phyloP scores from a whole-genome alignment of 2,329 filamentous ascomycete species.

The Colletotrichum caudatum region DNA sequence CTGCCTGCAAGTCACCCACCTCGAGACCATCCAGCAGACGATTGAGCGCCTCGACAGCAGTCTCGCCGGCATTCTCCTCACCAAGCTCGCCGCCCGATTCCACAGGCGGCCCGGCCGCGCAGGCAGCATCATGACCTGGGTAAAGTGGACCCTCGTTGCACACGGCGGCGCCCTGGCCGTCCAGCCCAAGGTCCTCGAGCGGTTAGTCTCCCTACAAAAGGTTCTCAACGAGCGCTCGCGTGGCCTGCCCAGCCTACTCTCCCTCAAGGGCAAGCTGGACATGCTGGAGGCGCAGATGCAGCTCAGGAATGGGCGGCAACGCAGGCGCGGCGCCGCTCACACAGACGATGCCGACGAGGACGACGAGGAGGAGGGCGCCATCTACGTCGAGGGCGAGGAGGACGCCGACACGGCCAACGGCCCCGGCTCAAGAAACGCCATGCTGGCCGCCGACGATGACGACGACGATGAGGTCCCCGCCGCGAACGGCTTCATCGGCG shows the following conservation, averaged over 20 bases:
- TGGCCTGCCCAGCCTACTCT: conserved; percentile 83
- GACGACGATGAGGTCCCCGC: conserved; percentile 69
- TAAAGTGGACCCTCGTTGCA: conserved; percentile 92
- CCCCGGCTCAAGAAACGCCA: conserved; percentile 52
- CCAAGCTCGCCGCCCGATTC: conserved; percentile 87
- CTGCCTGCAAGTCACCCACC: conserved; percentile 85
- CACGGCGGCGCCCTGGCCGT: conserved; percentile 92
- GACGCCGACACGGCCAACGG: conserved; percentile 48
- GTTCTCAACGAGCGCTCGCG: conserved; percentile 89
- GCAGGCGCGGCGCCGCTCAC: conserved; percentile 49
- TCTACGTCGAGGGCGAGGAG: conserved; percentile 88
- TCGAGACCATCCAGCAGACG: conserved; percentile 83
- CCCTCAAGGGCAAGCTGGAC: conserved; percentile 94
- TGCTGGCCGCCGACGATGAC: conserved; percentile 58
- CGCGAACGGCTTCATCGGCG: conserved; percentile 67
- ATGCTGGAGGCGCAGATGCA: conserved; percentile 93
- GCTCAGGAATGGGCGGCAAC: conserved; percentile 77
- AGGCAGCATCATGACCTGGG: conserved; percentile 91
- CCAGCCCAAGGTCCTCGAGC: conserved; percentile 84
- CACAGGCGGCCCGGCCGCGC: conserved; percentile 89
- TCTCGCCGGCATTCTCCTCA: conserved; percentile 82
- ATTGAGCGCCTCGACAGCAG: conserved; percentile 90
- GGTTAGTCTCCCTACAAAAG: conserved; percentile 82
- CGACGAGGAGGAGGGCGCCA: conserved; percentile 75
- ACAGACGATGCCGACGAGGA: conserved; percentile 65